Conservation (phyloP, 257 asterid genomes). For the Fraxinus anomala region DNA sequence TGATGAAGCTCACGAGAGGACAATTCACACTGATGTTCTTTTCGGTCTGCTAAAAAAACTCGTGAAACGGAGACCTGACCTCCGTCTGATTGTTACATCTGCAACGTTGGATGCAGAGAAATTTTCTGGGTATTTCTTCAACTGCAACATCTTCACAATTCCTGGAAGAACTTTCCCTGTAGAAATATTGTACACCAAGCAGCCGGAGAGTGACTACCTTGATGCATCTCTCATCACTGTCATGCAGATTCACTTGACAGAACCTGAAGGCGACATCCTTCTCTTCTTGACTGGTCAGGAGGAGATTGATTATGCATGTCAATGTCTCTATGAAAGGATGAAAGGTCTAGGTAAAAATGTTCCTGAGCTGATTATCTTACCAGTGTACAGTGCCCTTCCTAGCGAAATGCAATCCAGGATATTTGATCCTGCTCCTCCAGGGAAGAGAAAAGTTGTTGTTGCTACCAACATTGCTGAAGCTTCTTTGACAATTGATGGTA, state of each 20-base stretch:
- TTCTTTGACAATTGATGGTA: slow-evolving; percentile 94
- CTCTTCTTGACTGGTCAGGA: slow-evolving; percentile 95
- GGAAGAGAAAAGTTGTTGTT: slow-evolving; percentile 92
- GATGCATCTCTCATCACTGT: slow-evolving; percentile 90
- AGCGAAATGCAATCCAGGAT: slow-evolving; percentile 98
- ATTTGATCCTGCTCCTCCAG: slow-evolving; percentile 97
- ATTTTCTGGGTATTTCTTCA: slow-evolving; percentile 86
- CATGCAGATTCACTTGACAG: slow-evolving; percentile 88
- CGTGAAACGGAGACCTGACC: slow-evolving; percentile 77
- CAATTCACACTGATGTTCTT: slow-evolving; percentile 82
- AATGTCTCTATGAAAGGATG: slow-evolving; percentile 93
- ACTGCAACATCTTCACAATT: slow-evolving; percentile 93
- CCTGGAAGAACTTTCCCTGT: slow-evolving; percentile 97
- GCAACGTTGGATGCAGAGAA: slow-evolving; percentile 96
- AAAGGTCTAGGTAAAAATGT: slow-evolving; percentile 81
- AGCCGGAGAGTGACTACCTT: slow-evolving; percentile 95
- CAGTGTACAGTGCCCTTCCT: slow-evolving; percentile 89
- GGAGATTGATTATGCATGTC: slow-evolving; percentile 96
- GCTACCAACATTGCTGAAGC: slow-evolving; percentile 97
- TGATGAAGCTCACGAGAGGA: slow-evolving; percentile 96
- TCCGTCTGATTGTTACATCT: slow-evolving; percentile 87
- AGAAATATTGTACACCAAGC: slow-evolving; percentile 85
- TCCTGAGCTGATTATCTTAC: slow-evolving; percentile 87
- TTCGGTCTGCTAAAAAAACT: slow-evolving; percentile 81
- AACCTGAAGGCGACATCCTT: slow-evolving; percentile 96